phyloP scores from a whole-genome alignment of 2,329 filamentous ascomycete genomes.

The Thelonectria blattea region DNA sequence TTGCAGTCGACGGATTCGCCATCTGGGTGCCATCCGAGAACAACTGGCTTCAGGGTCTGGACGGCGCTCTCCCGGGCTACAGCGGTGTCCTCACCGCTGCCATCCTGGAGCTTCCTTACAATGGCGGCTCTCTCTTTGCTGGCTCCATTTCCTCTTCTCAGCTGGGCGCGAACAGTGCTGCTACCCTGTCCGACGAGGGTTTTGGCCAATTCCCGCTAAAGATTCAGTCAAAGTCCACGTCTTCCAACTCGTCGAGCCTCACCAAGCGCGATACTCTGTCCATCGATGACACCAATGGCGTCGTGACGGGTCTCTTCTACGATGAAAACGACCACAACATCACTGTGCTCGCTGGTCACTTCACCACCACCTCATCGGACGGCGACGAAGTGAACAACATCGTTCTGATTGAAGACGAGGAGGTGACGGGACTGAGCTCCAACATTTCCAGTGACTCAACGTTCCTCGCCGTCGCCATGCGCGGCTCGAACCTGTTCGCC shows the following conservation, averaged over 20 bases:
- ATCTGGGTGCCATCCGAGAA: slow-evolving; percentile 86
- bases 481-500: slow-evolving; percentile 74
- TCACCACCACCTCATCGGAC: slow-evolving; percentile 72
- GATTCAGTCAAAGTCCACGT: slow-evolving; percentile 47
- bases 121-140: slow-evolving; percentile 72
- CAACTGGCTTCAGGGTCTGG: slow-evolving; percentile 88
- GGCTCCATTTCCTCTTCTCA: slow-evolving; percentile 82
- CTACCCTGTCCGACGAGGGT: slow-evolving; percentile 62
- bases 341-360: slow-evolving; percentile 88
- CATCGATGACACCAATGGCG: slow-evolving; percentile 61
- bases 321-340: slow-evolving; percentile 73
- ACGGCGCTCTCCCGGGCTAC: slow-evolving; percentile 68
- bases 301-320: slow-evolving; percentile 83
- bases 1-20: slow-evolving; percentile 76
- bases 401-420: slow-evolving; percentile 78
- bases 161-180: slow-evolving; percentile 75
- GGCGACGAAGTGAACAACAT: slow-evolving; percentile 80
- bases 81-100: slow-evolving; percentile 74
- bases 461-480: slow-evolving; percentile 73
- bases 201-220: slow-evolving; percentile 65
- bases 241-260: slow-evolving; percentile 44
- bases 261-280: slow-evolving; percentile 55
- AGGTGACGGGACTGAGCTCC: slow-evolving; percentile 73
- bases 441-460: slow-evolving; percentile 74
- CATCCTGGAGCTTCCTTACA: slow-evolving; percentile 68